Base-by-base conservation (phyloP, 2,329 filamentous ascomycete species). In the Diaporthe sp. region DNA sequence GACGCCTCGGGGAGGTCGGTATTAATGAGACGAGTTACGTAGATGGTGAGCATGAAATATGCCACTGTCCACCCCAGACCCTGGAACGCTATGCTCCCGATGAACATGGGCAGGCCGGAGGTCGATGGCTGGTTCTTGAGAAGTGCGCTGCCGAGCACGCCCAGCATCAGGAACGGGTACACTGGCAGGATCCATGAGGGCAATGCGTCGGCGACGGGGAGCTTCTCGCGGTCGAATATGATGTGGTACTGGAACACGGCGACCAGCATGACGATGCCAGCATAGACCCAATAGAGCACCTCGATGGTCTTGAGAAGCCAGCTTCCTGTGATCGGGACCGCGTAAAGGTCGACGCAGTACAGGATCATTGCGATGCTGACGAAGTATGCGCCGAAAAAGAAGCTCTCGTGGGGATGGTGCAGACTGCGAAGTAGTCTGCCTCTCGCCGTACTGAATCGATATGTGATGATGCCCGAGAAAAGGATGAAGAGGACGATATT, bases 351-450 rank as follows among this genome's bases (percentile, higher is more conserved):
- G 55, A 92, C 87, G 78, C 92, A 93, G 79, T 92, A 90, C 78
- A 93, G 86, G 25, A 93, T 85, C 58, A 92, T 93, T 2, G 91
- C 92, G 76, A 93, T 87, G 51, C 90, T 92, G 74, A 94, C 91
- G 49, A 92, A 85, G 5, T 87, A 87, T 2, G 91, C 90, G 0
- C 91, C 91, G 7, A 92, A 88, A 82, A 93, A 94, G 10, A 93
- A 85, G 34, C 88, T 90, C 79, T 94, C 92, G 0, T 91, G 93
- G 0, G 92, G 92, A 83, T 93, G 91, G 49, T 90, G 81, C 61
- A 93, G 88, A 0, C 89, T 91, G 1, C 89, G 87, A 77, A 85
- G 86, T 79, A 94, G 91, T 0, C 89, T 92, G 39, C 87, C 84
- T 0, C 90, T 90, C 78, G 90, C 90, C 71, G 85, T 84, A 76